Evolutionary conservation across 2,329 filamentous ascomycete genomes (phyloP), one percentile per base, ranked within the genome.

Genomic region (Cercospora nicotianae): DNA sequence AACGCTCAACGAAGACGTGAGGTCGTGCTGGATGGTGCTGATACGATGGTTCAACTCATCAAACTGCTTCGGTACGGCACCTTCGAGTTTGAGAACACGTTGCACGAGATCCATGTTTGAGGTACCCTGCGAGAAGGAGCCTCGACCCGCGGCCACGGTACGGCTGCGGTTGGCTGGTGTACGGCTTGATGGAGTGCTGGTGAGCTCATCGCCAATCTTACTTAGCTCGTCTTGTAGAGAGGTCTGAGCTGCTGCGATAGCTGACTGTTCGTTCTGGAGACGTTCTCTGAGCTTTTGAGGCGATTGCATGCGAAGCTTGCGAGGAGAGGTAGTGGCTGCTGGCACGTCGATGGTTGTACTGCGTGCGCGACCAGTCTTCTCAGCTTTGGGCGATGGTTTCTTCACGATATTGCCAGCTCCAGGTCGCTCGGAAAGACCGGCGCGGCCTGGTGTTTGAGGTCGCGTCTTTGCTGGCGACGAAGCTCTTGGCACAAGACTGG

Each of bases 131-230:
- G 63, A 72, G 63, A 42, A 60, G 68, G 53, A 72, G 67, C 65
- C 67, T 23, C 66, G 72, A 28, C 74, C 66, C 30, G 70, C 69
- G 8, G 73, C 67, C 20, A 72, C 60, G 28, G 71, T 72, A 28
- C 66, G 71, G 64, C 68, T 73, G 30, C 63, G 67, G 7, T 68
- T 68, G 12, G 69, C 53, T 7, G 70, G 68, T 12, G 63, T 67
- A 42, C 68, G 68, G 36, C 26, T 60, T 67, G n/a, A 67, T 13
- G 74, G 73, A 13, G 71, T 73, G 9, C 71, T 69, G 51, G 88
- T 88, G 81, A 97, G 87, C 77, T 97, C 93, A 67, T 92, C 88
- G 0, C 91, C 87, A 73, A 97, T 94, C 71, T 90, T 90, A 61
- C 87, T 87, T 8, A 97, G 83, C 77, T 97, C 94, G 4, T 88